A percentile compares a stretch with the other conserved stretches of the same genome.
Conservation (phyloP, 2,329 filamentous ascomycete genomes). For the Biscogniauxia mediterranea region DNA sequence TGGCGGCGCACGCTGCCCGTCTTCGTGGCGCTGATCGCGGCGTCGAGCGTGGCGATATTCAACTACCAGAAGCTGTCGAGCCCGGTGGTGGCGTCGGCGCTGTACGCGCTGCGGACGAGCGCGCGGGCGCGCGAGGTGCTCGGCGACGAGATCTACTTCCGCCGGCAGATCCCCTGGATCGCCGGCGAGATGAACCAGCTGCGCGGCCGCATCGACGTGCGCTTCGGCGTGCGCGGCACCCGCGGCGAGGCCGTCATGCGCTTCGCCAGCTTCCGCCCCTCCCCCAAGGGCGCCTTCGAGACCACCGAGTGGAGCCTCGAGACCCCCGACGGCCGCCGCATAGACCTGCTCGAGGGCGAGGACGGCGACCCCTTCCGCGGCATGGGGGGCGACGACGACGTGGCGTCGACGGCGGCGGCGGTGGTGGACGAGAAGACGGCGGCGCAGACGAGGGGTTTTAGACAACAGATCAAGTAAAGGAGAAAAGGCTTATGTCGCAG, state of each 20-base stretch:
- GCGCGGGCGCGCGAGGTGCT: conserved; percentile 70
- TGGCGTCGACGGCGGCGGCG: background rate
- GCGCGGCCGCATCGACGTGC: conserved; percentile 84
- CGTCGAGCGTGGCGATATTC: conserved; percentile 84
- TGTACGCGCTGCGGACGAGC: conserved; percentile 88
- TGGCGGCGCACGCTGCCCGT: conserved; percentile 77
- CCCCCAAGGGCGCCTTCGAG: conserved; percentile 65
- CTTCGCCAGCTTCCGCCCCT: conserved; percentile 72
- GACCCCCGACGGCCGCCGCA: conserved; percentile 54
- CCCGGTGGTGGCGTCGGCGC: conserved; percentile 78
- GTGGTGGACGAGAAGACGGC: conserved; percentile 29
- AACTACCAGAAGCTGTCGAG: conserved; percentile 98
- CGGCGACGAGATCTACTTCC: conserved; percentile 85
- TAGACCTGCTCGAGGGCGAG: conserved; percentile 75
- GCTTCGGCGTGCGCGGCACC: conserved; percentile 82
- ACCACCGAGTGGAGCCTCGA: conserved; percentile 89
- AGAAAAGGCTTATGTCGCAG: too few relatives aligned
- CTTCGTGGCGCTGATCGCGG: conserved; percentile 70
- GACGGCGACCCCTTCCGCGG: conserved; percentile 69
- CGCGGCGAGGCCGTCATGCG: conserved; percentile 69
- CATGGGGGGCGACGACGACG: conserved; percentile 42
- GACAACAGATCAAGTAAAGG: conserved; percentile 44
- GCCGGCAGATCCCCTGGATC: conserved; percentile 78
- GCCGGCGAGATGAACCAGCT: conserved; percentile 88
- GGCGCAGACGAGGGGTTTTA: conserved; percentile 48